Evolutionary conservation across 2,329 filamentous ascomycete genomes (phyloP), one percentile per base, ranked within the genome.

Genomic region (Alternaria atra): DNA sequence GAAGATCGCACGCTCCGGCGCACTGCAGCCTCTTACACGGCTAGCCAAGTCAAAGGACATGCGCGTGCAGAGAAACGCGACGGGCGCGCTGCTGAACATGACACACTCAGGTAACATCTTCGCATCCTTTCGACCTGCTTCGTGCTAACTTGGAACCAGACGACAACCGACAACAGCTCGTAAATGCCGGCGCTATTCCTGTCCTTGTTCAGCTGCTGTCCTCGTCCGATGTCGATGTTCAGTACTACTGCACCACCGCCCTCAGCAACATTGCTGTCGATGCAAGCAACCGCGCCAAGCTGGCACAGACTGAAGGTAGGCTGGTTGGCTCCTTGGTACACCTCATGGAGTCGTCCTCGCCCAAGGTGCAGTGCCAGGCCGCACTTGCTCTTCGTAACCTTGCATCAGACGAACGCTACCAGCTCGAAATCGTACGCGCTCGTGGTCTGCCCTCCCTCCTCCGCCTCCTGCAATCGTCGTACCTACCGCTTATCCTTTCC

Each of bases 211-310:
- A 97, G 76, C 89, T 99, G 25, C 89, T 99, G 46, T 93, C 92
- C 8, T 98, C 95, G 27, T 84, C 90, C 60, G 95, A 99, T 75
- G 94, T 97, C 68, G 95, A 99, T 76, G 95, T 99, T 32, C 95
- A 99, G 82, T 99, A 99, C 81, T 99, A 99, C 82, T 99, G 95
- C 83, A 99, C 95, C 17, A 99, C 95, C 5, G 95, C 95, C 12
- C 87, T 99, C 60, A 98, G 94, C 85, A 99, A 99, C 79, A 99
- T 99, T 71, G 95, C 95, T 6, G 95, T 99, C 55, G 95, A 99
- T 77, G 86, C 91, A 46, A 91, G 89, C 73, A 98, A 98, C 81
- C 87, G 95, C 69, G 93, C 94, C 75, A 93, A 94, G 77, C 86
- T 99, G 55, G 93, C 94, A 30, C 90, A 96, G 74, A 94, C 91